These are phyloP conservation scores for Russula abietina DNA, from an alignment of 768 basidiomycete species.

Conservation along the genomic window DNA sequence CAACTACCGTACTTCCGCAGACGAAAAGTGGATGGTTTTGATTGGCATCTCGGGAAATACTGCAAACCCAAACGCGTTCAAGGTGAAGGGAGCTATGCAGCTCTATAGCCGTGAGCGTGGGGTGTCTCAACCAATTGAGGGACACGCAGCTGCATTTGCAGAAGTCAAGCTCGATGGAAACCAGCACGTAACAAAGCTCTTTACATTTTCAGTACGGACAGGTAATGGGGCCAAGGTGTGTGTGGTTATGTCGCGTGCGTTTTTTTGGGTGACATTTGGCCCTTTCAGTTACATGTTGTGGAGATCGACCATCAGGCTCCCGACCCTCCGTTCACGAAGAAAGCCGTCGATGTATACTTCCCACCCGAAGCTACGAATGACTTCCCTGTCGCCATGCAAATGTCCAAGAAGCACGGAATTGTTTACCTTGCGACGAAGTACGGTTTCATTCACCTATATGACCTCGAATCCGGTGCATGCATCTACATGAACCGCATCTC, in stretches of 20 bases:
- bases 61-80: conserved; percentile 92
- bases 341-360: conserved; percentile 98
- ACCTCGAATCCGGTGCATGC: conserved; percentile 93
- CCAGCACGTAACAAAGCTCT: conserved; percentile 79
- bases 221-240: conserved; percentile 96
- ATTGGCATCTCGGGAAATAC: conserved; percentile 91
- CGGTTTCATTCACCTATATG: conserved; percentile 98
- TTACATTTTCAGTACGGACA: conserved; percentile 91
- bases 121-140: conserved; percentile 97
- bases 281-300: conserved; percentile 83
- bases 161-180: conserved; percentile 88
- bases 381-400: conserved; percentile 99
- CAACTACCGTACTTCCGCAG: conserved; percentile 88
- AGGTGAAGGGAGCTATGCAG: conserved; percentile 98
- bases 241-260: conserved; percentile 2
- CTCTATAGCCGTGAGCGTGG: conserved; percentile 88
- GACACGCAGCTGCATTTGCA: conserved; percentile 95
- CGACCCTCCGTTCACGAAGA: conserved; percentile 91
- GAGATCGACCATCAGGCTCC: conserved; percentile 95
- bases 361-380: conserved; percentile 97
- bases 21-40: conserved; percentile 97
- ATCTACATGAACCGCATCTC: conserved; percentile 99
- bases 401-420: conserved; percentile 94
- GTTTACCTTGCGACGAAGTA: conserved; percentile 97
- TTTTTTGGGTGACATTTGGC: not conserved